Conservation (phyloP, 371 early-diverging fungal genomes). For the Mortierella sp. region DNA sequence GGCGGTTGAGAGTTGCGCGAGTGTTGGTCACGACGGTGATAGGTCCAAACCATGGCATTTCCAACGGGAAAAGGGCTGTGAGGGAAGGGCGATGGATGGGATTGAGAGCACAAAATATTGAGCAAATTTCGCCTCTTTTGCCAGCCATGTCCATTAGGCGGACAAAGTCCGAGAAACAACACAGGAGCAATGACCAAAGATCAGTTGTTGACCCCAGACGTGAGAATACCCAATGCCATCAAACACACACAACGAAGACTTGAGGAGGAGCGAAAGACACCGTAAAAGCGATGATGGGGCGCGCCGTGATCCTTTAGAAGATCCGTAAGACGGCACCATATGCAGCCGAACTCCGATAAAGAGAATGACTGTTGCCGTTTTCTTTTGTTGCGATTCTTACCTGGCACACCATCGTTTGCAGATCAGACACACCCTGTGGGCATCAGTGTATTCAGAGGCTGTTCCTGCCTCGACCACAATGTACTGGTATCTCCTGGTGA, state of each 20-base stretch:
- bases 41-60: constrained; percentile 1
- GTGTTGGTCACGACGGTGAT: background rate
- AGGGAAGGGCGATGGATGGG: background rate
- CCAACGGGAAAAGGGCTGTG: constrained; percentile 14
- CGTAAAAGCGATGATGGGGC: background rate
- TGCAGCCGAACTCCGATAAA: background rate
- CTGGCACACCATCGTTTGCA: constrained; percentile 86
- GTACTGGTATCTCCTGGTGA: constrained; percentile 79
- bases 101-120: constrained; percentile 16
- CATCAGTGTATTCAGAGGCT: constrained; percentile 78
- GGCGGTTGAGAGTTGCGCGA: constrained; percentile 5
- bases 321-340: background rate
- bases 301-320: background rate
- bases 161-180: background rate
- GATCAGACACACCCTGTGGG: constrained; percentile 78
- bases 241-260: background rate
- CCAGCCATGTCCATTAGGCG: constrained; percentile 4
- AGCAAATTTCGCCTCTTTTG: constrained; percentile 13
- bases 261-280: background rate
- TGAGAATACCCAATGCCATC: background rate
- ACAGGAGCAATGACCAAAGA: background rate
- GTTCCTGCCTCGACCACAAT: constrained; percentile 89
- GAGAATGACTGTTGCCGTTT: background rate
- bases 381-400: constrained; percentile 45
- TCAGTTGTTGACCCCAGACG: background rate